A percentile compares a stretch with the other conserved stretches of the same genome.
phyloP scores from a whole-genome alignment of 768 basidiomycete genomes.

The Boletus insuetus region DNA sequence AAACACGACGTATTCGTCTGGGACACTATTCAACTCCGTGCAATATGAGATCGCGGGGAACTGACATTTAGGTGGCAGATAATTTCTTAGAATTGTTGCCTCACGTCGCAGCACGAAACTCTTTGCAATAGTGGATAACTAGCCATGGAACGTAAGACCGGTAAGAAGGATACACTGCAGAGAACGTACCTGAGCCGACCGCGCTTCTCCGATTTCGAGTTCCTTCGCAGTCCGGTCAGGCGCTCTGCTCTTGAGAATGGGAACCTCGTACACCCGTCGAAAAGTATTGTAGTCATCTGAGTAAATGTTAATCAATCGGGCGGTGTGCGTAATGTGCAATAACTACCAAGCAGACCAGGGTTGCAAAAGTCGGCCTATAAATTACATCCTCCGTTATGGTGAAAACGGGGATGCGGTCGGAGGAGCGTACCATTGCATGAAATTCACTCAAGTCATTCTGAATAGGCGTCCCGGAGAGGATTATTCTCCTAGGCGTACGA shows the following conservation, averaged over 20 bases:
- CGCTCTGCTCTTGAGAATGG: constrained; percentile 82
- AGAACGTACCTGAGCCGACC: constrained; percentile 64
- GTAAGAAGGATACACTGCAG: not conserved
- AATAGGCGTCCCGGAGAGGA: constrained; percentile 94
- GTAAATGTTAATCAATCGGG: not conserved
- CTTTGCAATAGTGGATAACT: constrained; percentile 73
- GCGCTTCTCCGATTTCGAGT: constrained; percentile 72
- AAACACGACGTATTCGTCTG: constrained; percentile 99
- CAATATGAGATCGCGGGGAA: not conserved
- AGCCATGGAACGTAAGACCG: constrained; percentile 1
- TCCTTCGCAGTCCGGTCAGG: constrained; percentile 73
- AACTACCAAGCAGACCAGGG: constrained; percentile 78
- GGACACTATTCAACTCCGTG: not conserved
- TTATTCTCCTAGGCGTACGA: constrained; percentile 72
- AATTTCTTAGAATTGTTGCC: constrained; percentile 74
- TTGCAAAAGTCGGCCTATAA: constrained; percentile 88
- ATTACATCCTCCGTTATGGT: not conserved
- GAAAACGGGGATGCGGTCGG: not conserved
- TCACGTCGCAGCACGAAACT: constrained; percentile 92
- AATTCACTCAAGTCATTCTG: constrained; percentile 96
- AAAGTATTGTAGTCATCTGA: constrained; percentile 76
- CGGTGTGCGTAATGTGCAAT: not conserved
- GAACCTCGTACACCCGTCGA: constrained; percentile 78
- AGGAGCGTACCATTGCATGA: constrained; percentile 80
- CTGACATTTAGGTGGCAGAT: constrained; percentile 90